Percentiles rank a stretch among this genome's conserved stretches.
Conservation (phyloP, 768 basidiomycete genomes). For the Hemileccinum rubropunctum region DNA sequence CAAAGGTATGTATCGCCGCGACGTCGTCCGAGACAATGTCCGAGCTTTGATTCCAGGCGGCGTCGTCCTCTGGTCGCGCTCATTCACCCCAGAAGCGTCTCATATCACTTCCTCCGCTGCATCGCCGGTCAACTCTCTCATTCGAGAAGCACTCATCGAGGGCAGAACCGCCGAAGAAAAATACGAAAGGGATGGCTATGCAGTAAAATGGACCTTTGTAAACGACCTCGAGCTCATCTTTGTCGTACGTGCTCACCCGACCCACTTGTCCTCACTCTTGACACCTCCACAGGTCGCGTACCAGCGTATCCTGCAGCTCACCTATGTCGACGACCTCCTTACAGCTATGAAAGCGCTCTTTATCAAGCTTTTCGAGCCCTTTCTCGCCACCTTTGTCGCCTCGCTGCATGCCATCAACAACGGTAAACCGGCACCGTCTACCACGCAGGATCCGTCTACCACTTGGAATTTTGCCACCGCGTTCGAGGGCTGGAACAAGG, state of each 20-base stretch:
- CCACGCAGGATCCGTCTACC: constrained; percentile 35
- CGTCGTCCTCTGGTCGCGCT: constrained; percentile 90
- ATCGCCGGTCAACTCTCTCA: constrained; percentile 85
- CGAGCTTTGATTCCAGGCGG: constrained; percentile 56
- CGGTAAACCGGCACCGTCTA: constrained; percentile 36
- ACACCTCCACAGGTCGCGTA: constrained; percentile 73
- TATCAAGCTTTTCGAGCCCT: constrained; percentile 81
- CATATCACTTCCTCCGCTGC: constrained; percentile 65
- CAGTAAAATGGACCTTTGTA: constrained; percentile 90
- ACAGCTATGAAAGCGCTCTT: constrained; percentile 79
- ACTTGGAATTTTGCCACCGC: constrained; percentile 69
- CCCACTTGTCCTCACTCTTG: not conserved
- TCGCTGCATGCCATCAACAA: constrained; percentile 67
- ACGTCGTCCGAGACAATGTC: not conserved
- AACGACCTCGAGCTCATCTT: constrained; percentile 97
- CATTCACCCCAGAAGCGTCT: constrained; percentile 86
- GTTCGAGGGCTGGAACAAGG: constrained; percentile 76
- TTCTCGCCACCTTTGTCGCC: constrained; percentile 78
- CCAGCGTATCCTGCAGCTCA: constrained; percentile 91
- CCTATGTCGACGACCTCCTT: constrained; percentile 90
- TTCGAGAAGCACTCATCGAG: constrained; percentile 90
- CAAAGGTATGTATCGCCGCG: constrained; percentile 54
- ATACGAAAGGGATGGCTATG: constrained; percentile 93
- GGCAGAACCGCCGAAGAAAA: constrained; percentile 77
- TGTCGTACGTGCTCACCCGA: constrained; percentile 57